Conservation (phyloP, 768 basidiomycete genomes). For the Leucosporidium creatinivorum region DNA sequence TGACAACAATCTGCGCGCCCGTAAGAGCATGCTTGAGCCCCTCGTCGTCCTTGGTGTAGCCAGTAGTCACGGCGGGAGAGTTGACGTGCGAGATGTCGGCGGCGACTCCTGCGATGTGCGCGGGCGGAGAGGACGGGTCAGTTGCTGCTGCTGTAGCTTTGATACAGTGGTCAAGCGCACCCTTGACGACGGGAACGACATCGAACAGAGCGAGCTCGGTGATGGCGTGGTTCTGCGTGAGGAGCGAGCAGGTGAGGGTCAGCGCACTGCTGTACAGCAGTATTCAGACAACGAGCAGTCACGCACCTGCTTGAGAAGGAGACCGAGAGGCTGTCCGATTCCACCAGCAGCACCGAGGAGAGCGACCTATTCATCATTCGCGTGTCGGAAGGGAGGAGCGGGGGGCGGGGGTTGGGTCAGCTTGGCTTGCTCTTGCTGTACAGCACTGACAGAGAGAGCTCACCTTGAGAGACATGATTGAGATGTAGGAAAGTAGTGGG, state of each 20-base stretch:
- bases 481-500: too few relatives aligned
- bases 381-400: too few relatives aligned
- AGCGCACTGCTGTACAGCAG: neutral
- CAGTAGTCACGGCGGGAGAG: conserved; percentile 74
- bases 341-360: conserved; percentile 48
- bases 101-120: conserved; percentile 59
- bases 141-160: neutral
- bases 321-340: conserved; percentile 91
- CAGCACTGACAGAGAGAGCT: too few relatives aligned
- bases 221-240: conserved; percentile 14
- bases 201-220: conserved; percentile 76
- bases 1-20: conserved; percentile 83
- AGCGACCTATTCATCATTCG: too few relatives aligned
- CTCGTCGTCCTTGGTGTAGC: conserved; percentile 66
- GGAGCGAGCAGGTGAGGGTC: neutral
- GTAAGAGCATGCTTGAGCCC: conserved; percentile 73
- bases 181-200: conserved; percentile 64
- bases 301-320: conserved; percentile 68
- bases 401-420: too few relatives aligned
- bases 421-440: too few relatives aligned
- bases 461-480: too few relatives aligned
- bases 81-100: conserved; percentile 90
- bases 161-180: neutral
- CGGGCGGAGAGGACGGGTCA: too few relatives aligned
- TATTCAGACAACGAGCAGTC: too few relatives aligned